Evolutionary conservation across 805 yeast genomes (phyloP), one percentile per base, ranked within the genome.

Genomic region (Starmerella gropengiesseri): DNA sequence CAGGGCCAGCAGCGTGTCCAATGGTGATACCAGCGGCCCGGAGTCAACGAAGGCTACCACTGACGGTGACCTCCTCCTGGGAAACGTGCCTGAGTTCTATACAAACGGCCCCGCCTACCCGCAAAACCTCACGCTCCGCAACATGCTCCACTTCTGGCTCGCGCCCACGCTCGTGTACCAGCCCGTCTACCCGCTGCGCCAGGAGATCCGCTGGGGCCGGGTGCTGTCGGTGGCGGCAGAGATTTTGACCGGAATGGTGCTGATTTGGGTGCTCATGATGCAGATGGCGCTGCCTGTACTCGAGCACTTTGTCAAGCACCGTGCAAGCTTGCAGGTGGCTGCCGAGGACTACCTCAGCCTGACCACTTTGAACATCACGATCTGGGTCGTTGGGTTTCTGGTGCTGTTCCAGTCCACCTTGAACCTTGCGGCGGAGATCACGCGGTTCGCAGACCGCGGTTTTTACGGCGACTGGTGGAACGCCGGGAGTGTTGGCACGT

Each of bases 391-490:
- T 31, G 67, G 66, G 7, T 69, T 69, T 48, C 60, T 63, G 43
- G 56, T 63, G 31, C 50, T 68, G 12, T 69, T 69, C 58, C 73
- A 69, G 43, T 56, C 66, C 33, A 53, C 53, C 37, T 58, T 69
- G 31, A 69, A 69, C 45, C 54, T 67, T 19, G 48, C 67, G 12
- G 74, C 73, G 5, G 74, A 69, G 49, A 37, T 68, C 21, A 60
- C 68, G 30, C 51, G 62, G 14, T 69, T 69, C 45, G 70, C 66
- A 12, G 73, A 69, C 52, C 59, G 73, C 16, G 63, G 65, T 7
- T 69, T 69, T 54, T 69, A 69, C 44, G 63, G 59, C 25, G 70
- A 68, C 46, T 69, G 73, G 74, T 69, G 74, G 74, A 69, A 69
- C 44, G 63, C 71, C 1, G 66, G 68, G n/a, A 63, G 71, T 14